Evolutionary conservation across 768 basidiomycete genomes (phyloP).

Genomic region (Termitomyces eurrhizus): DNA sequence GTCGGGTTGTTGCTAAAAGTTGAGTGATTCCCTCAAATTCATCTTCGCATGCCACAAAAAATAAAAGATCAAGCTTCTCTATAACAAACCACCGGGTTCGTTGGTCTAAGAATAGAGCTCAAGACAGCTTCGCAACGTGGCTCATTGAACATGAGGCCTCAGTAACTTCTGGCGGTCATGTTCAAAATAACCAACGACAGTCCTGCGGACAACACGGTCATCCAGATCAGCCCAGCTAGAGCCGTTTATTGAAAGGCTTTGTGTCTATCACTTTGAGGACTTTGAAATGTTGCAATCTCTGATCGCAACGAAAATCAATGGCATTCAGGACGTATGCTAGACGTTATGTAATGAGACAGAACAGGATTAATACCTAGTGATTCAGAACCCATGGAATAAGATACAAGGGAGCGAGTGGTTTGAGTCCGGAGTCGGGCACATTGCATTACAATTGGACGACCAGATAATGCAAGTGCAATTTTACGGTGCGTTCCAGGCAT

Average conservation of each 20-base stretch:
- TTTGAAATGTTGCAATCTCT: background rate
- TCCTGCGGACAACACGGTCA: background rate
- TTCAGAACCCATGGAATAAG: background rate
- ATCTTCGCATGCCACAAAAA: too few relatives aligned
- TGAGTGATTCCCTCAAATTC: too few relatives aligned
- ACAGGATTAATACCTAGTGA: slow-evolving; percentile 12
- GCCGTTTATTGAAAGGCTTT: background rate
- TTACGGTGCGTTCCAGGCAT: background rate
- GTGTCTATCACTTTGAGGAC: background rate
- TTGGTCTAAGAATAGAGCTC: background rate
- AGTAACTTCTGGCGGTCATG: background rate
- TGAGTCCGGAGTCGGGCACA: background rate
- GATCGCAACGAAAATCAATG: background rate
- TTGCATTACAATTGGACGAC: background rate
- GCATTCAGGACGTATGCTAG: background rate
- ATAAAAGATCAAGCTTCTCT: background rate
- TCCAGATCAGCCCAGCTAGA: background rate
- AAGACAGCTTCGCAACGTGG: background rate
- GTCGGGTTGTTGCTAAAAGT: background rate
- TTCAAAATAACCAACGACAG: background rate
- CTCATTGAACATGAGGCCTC: background rate
- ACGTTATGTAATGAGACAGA: slow-evolving; percentile 7
- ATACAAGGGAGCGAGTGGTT: background rate
- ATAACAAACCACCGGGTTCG: background rate
- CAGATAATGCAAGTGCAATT: background rate